phyloP scores from a whole-genome alignment of 164 flowering plant genomes.

The Vitis amurensis region DNA sequence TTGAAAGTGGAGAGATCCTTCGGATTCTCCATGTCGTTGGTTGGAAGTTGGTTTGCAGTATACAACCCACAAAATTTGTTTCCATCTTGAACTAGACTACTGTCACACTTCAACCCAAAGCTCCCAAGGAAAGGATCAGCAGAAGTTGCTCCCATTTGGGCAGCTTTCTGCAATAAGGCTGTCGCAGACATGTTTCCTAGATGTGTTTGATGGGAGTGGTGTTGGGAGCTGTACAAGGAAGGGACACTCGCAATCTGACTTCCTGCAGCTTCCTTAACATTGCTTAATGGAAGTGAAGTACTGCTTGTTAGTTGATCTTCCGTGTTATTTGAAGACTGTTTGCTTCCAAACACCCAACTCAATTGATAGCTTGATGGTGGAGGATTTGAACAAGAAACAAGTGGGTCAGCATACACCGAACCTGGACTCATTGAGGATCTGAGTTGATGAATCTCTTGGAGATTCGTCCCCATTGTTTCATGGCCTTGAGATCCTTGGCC shows the following conservation, averaged over 20 bases:
- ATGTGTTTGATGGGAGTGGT: slow-evolving; percentile 33
- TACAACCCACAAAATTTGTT: slow-evolving; percentile 38
- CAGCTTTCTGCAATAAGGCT: slow-evolving; percentile 84
- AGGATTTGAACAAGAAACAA: slow-evolving; percentile 34
- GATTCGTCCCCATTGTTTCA: slow-evolving; percentile 20
- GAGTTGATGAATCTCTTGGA: slow-evolving; percentile 37
- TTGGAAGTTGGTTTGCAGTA: slow-evolving; percentile 25
- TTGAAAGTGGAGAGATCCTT: slow-evolving; percentile 32
- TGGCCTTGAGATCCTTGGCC: slow-evolving; percentile 33
- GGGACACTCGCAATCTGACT: slow-evolving; percentile 49
- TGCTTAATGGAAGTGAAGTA: slow-evolving; percentile 27
- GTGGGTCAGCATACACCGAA: slow-evolving; percentile 27
- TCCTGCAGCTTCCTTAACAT: slow-evolving; percentile 29
- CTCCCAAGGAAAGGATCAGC: slow-evolving; percentile 41
- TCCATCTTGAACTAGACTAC: slow-evolving; percentile 33
- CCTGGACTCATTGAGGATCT: slow-evolving; percentile 17
- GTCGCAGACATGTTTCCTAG: slow-evolving; percentile 75
- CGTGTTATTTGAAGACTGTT: slow-evolving; percentile 22
- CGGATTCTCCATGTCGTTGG: slow-evolving; percentile 25
- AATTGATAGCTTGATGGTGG: slow-evolving; percentile 37
- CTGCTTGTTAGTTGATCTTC: slow-evolving; percentile 39
- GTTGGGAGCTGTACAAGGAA: slow-evolving; percentile 64
- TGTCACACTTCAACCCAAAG: slow-evolving; percentile 38
- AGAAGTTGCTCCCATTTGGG: slow-evolving; percentile 73
- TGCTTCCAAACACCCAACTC: slow-evolving; percentile 57